phyloP scores from a whole-genome alignment of 2,329 filamentous ascomycete genomes.

The Aureobasidium melanogenum region DNA sequence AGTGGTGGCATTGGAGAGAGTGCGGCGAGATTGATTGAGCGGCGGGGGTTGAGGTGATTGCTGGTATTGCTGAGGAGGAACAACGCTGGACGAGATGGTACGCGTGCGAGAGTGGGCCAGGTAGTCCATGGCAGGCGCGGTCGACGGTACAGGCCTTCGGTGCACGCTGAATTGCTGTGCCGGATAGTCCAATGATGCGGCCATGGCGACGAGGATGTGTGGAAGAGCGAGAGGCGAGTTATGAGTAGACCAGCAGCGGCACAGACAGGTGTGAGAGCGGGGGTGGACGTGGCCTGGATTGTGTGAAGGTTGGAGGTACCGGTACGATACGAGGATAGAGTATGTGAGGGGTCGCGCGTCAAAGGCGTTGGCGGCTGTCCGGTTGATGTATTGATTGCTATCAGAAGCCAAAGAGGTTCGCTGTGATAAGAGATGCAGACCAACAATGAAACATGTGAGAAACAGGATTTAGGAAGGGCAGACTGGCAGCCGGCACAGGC shows the following conservation, averaged over 20 bases:
- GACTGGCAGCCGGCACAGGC: neutral
- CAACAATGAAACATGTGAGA: neutral
- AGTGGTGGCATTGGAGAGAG: slow-evolving; percentile 59
- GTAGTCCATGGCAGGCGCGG: slow-evolving; percentile 8
- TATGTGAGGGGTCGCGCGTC: slow-evolving; percentile 8
- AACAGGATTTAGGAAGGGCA: neutral
- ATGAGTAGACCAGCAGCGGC: neutral
- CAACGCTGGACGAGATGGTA: slow-evolving; percentile 23
- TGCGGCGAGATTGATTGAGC: slow-evolving; percentile 38
- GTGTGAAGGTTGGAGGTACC: neutral
- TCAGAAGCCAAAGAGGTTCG: neutral
- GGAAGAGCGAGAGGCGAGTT: neutral
- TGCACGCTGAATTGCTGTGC: slow-evolving; percentile 14
- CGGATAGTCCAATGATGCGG: slow-evolving; percentile 15
- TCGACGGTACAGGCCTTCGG: slow-evolving; percentile 15
- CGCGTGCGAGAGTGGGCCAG: slow-evolving; percentile 39
- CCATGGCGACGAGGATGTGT: slow-evolving; percentile 13
- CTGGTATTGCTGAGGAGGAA: slow-evolving; percentile 23
- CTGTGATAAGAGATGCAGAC: neutral
- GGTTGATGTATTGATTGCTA: neutral
- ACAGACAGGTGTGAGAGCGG: neutral
- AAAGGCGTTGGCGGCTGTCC: neutral
- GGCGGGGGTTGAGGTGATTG: slow-evolving; percentile 9
- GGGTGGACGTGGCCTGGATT: neutral
- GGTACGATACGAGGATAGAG: neutral